Evolutionary conservation across 169 alveolate species (phyloP), one percentile per base, ranked within the genome.

Genomic region (Cyclospora cayetanensis): DNA sequence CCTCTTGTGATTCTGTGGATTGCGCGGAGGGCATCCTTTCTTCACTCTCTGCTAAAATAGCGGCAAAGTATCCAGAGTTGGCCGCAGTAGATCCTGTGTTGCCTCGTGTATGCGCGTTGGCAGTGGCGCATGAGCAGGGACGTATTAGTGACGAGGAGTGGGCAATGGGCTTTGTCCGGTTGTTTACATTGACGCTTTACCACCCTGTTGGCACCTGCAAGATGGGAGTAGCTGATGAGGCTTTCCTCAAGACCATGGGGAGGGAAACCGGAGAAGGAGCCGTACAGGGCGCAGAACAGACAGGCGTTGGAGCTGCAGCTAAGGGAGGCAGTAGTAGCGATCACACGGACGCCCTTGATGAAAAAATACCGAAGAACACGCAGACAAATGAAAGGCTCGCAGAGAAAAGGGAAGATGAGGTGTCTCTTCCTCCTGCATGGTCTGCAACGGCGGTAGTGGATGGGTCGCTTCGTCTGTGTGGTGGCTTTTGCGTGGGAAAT

Each of bases 141-240:
- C 4, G n/a, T 3, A 4, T 29, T 31, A 1, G 27, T 22, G 34
- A 37, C 31, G 92, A 60, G n/a, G 66, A 37, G 70, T 4, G 11
- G 25, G 15, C 39, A 4, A 37, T 29, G 37, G 39, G 22, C 29
- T 35, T 42, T 5, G 93, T 52, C 22, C 72, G 76, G 46, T 29
- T 27, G 12, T 88, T 68, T 25, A 72, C 93, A 25, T 43, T 68
- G 65, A 88, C 89, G 46, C 77, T 88, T 9, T 88, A 88, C 29
- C 93, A 88, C 82, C 93, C 93, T 0, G 88, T 70, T 20, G 93
- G 88, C 41, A 88, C 93, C 1, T 83, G 90, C 31, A 41, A 53
- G 25, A 86, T 86, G 92, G 92, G 92, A 0, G 9, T 25, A 25
- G 43, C 39, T 3, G 34, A 29, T 34, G 52, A n/a, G 31, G 53